Evolutionary conservation across 2,329 filamentous ascomycete species (phyloP).

Genomic region (Colletotrichum liaoningense): DNA sequence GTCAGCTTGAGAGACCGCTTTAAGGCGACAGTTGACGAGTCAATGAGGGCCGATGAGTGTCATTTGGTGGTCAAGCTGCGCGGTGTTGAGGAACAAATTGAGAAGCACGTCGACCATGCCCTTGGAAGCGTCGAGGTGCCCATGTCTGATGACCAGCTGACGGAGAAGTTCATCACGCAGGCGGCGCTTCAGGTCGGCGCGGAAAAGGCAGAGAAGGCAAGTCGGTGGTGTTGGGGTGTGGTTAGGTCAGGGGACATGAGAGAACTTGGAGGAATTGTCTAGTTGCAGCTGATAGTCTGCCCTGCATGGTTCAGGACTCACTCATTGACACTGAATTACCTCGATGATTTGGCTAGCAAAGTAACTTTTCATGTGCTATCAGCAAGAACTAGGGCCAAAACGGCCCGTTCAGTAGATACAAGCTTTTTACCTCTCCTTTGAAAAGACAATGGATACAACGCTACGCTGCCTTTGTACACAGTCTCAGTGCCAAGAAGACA

Average conservation of each 20-base stretch:
- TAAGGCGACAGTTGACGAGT: background rate
- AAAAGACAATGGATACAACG: background rate
- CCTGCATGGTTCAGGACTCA: background rate
- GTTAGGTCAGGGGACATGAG: background rate
- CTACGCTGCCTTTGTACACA: background rate
- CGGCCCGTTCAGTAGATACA: too few relatives aligned
- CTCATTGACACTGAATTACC: too few relatives aligned
- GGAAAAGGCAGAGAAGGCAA: background rate
- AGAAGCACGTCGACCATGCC: background rate
- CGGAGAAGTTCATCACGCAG: background rate
- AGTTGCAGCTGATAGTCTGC: background rate
- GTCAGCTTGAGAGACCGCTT: background rate
- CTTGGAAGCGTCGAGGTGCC: background rate
- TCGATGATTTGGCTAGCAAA: too few relatives aligned
- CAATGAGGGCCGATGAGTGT: background rate
- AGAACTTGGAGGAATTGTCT: background rate
- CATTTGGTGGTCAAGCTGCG: background rate
- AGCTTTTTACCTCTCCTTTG: too few relatives aligned
- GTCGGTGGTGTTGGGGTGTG: background rate
- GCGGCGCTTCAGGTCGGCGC: background rate
- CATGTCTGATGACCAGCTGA: background rate
- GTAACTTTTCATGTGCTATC: background rate
- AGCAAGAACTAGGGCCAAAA: background rate
- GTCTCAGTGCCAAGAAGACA: background rate
- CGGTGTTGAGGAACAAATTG: background rate